Percentiles rank a stretch among this genome's conserved stretches.
These are phyloP conservation scores for Gnomoniopsis smithogilvyi DNA, from an alignment of 2,329 filamentous ascomycete genomes.

Conservation along the genomic window DNA sequence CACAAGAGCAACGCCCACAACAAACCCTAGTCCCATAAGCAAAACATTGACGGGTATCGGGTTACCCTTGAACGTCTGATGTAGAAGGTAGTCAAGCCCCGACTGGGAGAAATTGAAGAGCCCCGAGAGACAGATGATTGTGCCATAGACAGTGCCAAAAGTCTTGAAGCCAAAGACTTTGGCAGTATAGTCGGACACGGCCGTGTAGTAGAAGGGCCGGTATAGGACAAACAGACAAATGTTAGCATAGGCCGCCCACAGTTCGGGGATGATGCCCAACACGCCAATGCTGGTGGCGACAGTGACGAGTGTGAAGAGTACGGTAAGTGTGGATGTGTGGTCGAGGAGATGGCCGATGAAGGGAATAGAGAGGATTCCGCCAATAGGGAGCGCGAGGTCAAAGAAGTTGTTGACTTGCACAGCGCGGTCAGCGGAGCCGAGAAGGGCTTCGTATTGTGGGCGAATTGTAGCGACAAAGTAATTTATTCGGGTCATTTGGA, in stretches of 20 bases:
- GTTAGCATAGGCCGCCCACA: slow-evolving; percentile 71
- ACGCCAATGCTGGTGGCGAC: slow-evolving; percentile 73
- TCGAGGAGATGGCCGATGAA: slow-evolving; percentile 83
- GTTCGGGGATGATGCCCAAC: slow-evolving; percentile 68
- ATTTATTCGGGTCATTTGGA: slow-evolving; percentile 81
- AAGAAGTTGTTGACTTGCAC: slow-evolving; percentile 78
- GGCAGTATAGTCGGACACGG: slow-evolving; percentile 83
- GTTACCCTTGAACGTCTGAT: slow-evolving; percentile 66
- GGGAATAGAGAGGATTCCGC: slow-evolving; percentile 79
- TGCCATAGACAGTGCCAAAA: slow-evolving; percentile 90
- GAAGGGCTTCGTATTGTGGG: slow-evolving; percentile 75
- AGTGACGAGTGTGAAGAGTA: slow-evolving; percentile 67
- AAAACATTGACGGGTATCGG: slow-evolving; percentile 75
- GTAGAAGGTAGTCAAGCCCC: slow-evolving; percentile 74
- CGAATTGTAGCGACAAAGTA: slow-evolving; percentile 88
- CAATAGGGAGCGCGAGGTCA: slow-evolving; percentile 73
- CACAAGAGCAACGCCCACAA: slow-evolving; percentile 65
- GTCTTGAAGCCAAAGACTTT: slow-evolving; percentile 92
- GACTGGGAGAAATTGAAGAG: slow-evolving; percentile 82
- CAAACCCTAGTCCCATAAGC: slow-evolving; percentile 57
- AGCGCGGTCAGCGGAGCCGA: slow-evolving; percentile 59
- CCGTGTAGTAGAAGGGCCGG: slow-evolving; percentile 86
- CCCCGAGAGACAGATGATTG: slow-evolving; percentile 83
- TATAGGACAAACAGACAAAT: slow-evolving; percentile 79
- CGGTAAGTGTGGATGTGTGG: slow-evolving; percentile 67